Evolutionary conservation across 2,329 filamentous ascomycete species (phyloP), one percentile per base, ranked within the genome.

Genomic region (Aspergillus pseudotamarii): DNA sequence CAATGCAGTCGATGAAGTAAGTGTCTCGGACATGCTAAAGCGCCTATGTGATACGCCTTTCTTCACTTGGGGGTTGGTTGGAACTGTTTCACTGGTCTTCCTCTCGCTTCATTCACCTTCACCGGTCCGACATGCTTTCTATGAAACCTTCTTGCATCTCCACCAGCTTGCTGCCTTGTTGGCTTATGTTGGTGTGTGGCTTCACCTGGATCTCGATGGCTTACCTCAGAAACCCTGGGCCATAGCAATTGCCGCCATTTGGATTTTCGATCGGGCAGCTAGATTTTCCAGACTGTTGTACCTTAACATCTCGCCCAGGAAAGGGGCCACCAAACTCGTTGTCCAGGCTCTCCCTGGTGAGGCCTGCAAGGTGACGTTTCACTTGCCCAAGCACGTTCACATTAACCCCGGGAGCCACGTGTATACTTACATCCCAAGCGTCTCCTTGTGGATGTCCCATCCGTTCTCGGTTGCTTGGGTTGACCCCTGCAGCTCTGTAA

Each of bases 281-380:
- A 82, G 87, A 38, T 69, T 84, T 23, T 62, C 75, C 30, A 81
- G 84, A 28, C 80, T 88, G 32, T 32, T 81, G 48, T 84, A 84
- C 72, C 81, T 86, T 75, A 88, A 87, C 70, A 70, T 85, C 64
- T 84, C 82, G 46, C 73, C 81, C 51, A 79, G 78, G 64, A 73
- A 78, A 30, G 82, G 83, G 34, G 70, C 79, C 60, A 87, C 85
- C 3, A 80, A 76, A 57, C 81, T 88, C 64, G 81, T 81, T 32
- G 82, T 89, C 54, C 82, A 88, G 69, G 87, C 87, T 58, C 79
- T 89, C 55, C 84, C 85, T 2, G 83, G 83, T 30, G 85, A 88
- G 72, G 86, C 87, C 43, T 86, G 85, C 68, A 81, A 85, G 59
- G 84, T 89, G 28, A 89, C 86, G 34, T 86, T 88, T 75, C 81